Conservation (phyloP, 2,329 filamentous ascomycete genomes). For the Atkinsonella texensis region DNA sequence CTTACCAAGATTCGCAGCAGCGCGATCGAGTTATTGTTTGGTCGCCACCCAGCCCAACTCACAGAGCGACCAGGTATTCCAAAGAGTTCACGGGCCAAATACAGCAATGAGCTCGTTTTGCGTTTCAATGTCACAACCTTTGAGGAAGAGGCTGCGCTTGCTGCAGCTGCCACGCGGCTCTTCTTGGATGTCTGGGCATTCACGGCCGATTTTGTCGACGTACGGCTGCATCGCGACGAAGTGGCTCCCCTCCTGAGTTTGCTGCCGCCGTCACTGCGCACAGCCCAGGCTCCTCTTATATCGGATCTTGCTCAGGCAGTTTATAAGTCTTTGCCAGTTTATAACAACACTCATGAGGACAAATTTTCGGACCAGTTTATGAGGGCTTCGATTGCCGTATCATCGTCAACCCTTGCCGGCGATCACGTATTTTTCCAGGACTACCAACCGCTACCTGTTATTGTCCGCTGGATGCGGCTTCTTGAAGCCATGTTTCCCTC, state of each 20-base stretch:
- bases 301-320: slow-evolving; percentile 69
- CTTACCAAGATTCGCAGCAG: slow-evolving; percentile 39
- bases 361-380: not conserved
- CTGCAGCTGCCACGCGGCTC: slow-evolving; percentile 60
- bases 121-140: slow-evolving; percentile 67
- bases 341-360: slow-evolving; percentile 3
- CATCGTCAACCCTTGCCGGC: slow-evolving; percentile 23
- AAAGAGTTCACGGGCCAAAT: slow-evolving; percentile 33
- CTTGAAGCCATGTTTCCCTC: slow-evolving; percentile 82
- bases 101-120: slow-evolving; percentile 74
- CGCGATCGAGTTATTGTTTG: slow-evolving; percentile 38
- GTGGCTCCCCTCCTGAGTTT: slow-evolving; percentile 68
- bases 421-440: slow-evolving; percentile 82
- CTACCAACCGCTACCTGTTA: slow-evolving; percentile 76
- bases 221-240: slow-evolving; percentile 64
- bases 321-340: slow-evolving; percentile 35
- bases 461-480: slow-evolving; percentile 83
- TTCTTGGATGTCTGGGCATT: slow-evolving; percentile 89
- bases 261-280: slow-evolving; percentile 61
- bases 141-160: slow-evolving; percentile 57
- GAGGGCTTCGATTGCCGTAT: slow-evolving; percentile 11
- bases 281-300: slow-evolving; percentile 63
- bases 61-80: slow-evolving; percentile 13
- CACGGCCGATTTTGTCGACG: slow-evolving; percentile 70
- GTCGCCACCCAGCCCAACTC: slow-evolving; percentile 25